Conservation (phyloP, 331 rosid species). For the Saraca asoca region DNA sequence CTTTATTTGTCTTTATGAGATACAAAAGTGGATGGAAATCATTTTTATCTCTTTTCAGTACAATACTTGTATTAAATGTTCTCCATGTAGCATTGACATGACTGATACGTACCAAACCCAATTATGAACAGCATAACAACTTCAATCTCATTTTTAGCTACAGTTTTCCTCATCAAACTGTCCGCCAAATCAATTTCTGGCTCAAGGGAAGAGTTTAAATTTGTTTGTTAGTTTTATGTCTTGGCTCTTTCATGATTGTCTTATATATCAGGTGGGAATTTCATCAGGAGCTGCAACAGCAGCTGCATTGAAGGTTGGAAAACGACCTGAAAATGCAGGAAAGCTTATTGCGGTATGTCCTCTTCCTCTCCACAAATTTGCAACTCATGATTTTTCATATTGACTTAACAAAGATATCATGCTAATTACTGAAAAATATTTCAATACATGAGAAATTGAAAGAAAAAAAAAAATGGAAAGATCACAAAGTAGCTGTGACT, state of each 20-base stretch:
- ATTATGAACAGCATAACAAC: constrained; percentile 16
- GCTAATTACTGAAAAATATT: not conserved
- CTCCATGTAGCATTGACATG: constrained; percentile 7
- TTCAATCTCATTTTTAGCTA: constrained; percentile 2
- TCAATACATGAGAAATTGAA: too few relatives aligned
- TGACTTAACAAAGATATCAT: constrained; percentile 3
- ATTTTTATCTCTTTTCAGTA: not conserved
- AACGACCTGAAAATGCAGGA: constrained; percentile 92
- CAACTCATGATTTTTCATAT: constrained; percentile 7
- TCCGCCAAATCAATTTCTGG: constrained; percentile 20
- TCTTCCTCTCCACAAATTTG: constrained; percentile 4
- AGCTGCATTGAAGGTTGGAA: constrained; percentile 91
- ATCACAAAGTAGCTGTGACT: too few relatives aligned
- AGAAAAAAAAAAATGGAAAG: too few relatives aligned
- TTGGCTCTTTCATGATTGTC: constrained; percentile 32
- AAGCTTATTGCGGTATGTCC: constrained; percentile 79
- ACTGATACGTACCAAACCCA: constrained; percentile 1
- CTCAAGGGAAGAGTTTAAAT: constrained; percentile 14
- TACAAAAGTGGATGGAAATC: constrained; percentile 24
- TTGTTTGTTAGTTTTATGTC: constrained; percentile 5
- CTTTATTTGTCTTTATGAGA: constrained; percentile 21
- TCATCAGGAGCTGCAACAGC: constrained; percentile 98
- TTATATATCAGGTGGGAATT: constrained; percentile 79
- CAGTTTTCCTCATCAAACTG: constrained; percentile 24
- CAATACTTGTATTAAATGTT: not conserved